Base-by-base conservation (phyloP, 306 rosid genomes). In the peach (Prunus persica) region DNA sequence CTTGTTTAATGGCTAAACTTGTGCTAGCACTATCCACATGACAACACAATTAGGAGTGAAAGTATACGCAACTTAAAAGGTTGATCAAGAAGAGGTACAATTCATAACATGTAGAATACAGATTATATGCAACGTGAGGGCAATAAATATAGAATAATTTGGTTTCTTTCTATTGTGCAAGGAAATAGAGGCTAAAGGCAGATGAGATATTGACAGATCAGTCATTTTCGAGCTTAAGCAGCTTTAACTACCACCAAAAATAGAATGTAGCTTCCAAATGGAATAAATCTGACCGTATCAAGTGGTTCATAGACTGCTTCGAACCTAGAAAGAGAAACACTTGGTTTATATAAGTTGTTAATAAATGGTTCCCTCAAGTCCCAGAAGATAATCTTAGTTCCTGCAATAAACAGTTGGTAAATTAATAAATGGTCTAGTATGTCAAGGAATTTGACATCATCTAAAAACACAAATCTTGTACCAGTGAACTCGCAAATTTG, bases 301-400 rank as follows among this genome's bases (percentile, higher is more conserved):
- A 95, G 97, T 43, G 92, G 93, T 72, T 89, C 99, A 14, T 89
- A 86, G 70, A 95, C 83, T 34, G 91, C 92, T 76, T 95, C 99
- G 68, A 95, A 79, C 76, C 99, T 87, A 72, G 90, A 87, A 46
- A 81, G 91, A 66, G 91, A 75, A 75, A 90, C 97, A 80, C 87
- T 90, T 34, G 96, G 91, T 81, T 92, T 95, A 80, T 92, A 95
- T 56, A 95, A 88, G 79, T 87, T 89, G 55, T 92, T 90, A n/a
- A 95, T 86, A 81, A 92, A 88, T 62, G 92, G 96, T 63, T 86
- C 97, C 87, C 91, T 90, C 82, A 92, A 84, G 89, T 92, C 99
- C 87, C 93, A 89, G 88, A 95, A 95, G 82, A 95, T 66, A 38
- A 95, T 95, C 86, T 95, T 95, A 76, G 99, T 95, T 88, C 97